A percentile compares a stretch with the other conserved stretches of the same genome.
phyloP scores from a whole-genome alignment of 495 filamentous ascomycete species.

The Neurospora sp. region DNA sequence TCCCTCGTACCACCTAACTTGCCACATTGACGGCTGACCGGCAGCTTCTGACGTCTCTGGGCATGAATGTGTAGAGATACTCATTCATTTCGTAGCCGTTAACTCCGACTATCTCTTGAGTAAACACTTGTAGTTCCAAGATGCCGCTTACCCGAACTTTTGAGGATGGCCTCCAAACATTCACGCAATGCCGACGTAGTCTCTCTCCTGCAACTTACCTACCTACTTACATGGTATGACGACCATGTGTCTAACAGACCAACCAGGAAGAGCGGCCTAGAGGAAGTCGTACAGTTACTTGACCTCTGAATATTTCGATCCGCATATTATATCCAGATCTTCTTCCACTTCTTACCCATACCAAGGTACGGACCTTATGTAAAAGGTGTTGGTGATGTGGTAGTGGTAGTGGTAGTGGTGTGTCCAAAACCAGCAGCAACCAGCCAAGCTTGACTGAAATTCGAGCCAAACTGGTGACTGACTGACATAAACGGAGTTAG shows the following conservation, averaged over 20 bases:
- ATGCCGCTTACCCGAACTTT: neutral
- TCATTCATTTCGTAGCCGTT: neutral
- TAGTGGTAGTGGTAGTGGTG: neutral
- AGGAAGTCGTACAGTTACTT: neutral
- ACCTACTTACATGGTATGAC: neutral
- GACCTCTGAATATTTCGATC: neutral
- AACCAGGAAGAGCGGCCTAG: neutral
- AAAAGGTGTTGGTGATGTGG: neutral
- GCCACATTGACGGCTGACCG: neutral
- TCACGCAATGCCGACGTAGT: neutral
- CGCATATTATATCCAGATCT: neutral
- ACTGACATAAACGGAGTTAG: neutral
- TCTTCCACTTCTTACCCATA: neutral
- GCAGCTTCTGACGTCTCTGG: neutral
- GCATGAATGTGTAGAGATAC: neutral
- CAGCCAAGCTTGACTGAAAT: neutral
- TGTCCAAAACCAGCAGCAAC: neutral
- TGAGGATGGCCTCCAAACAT: neutral
- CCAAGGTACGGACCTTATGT: neutral
- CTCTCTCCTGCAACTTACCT: neutral
- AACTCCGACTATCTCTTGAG: neutral
- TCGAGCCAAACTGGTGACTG: neutral
- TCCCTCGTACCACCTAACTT: neutral
- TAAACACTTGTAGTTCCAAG: neutral
- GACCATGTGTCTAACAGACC: neutral